Conservation (phyloP, 768 basidiomycete genomes). For the Serpula lacrymans region DNA sequence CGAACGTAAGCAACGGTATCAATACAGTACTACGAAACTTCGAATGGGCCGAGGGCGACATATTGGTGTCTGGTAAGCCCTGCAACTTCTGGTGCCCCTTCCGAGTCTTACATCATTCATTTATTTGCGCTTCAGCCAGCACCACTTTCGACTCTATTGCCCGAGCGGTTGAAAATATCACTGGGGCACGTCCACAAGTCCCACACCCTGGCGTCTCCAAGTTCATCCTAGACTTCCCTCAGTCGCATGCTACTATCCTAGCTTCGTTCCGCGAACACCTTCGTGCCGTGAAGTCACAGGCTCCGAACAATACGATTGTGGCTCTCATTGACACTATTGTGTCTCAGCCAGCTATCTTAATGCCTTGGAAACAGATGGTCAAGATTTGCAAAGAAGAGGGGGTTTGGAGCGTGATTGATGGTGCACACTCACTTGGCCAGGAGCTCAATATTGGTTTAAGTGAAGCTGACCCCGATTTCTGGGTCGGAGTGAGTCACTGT, state of each 20-base stretch:
- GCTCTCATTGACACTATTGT: conserved; percentile 63
- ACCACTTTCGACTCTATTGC: too few species aligned
- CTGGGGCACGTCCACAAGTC: too few species aligned
- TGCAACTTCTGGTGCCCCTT: too few species aligned
- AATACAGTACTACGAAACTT: conserved; percentile 64
- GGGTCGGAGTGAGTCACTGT: conserved; percentile 50
- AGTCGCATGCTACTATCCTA: not conserved
- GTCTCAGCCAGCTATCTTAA: conserved; percentile 51
- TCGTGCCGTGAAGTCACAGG: not conserved
- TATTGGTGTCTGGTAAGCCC: too few species aligned
- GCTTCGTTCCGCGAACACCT: not conserved
- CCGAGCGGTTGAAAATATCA: too few species aligned
- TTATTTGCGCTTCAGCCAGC: too few species aligned
- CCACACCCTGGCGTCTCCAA: not conserved
- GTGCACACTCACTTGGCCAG: conserved; percentile 69
- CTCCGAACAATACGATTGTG: conserved; percentile 42
- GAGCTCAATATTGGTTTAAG: conserved; percentile 52
- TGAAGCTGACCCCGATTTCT: conserved; percentile 59
- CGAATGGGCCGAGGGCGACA: conserved; percentile 61
- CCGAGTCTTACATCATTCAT: too few species aligned
- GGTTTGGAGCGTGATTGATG: conserved; percentile 62
- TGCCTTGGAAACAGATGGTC: conserved; percentile 65
- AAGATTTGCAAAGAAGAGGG: conserved; percentile 53
- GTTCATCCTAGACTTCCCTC: not conserved
- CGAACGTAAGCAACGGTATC: conserved; percentile 21